Percentiles rank a stretch among this genome's conserved stretches.
These are phyloP conservation scores for Ananas comosus DNA, from an alignment of 176 grass and related monocot genomes.

Conservation along the genomic window DNA sequence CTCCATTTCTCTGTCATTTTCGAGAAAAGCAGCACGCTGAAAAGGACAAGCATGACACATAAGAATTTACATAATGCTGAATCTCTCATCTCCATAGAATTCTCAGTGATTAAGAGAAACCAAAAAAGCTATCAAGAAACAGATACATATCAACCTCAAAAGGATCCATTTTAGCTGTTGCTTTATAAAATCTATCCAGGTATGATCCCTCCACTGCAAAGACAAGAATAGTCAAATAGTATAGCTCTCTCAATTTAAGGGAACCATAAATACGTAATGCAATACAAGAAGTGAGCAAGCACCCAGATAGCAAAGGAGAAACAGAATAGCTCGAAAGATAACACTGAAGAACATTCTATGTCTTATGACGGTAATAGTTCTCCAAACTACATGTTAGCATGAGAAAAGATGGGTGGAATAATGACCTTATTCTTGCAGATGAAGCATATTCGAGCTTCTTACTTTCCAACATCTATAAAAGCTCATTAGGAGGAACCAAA, in stretches of 20 bases:
- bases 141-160: slow-evolving; percentile 41
- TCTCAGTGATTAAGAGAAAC: slow-evolving; percentile 1
- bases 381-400: not conserved
- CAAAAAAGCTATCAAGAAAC: not conserved
- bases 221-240: slow-evolving; percentile 9
- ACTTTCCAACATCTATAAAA: not conserved
- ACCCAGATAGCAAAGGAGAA: no score
- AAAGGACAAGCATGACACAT: slow-evolving; percentile 8
- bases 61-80: not conserved
- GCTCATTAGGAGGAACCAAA: not conserved
- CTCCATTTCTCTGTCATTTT: slow-evolving; percentile 89
- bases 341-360: no score
- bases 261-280: not conserved
- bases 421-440: not conserved
- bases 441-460: not conserved
- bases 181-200: slow-evolving; percentile 81
- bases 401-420: not conserved
- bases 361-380: no score
- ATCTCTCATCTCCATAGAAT: not conserved
- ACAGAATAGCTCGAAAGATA: not conserved
- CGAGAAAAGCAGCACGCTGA: slow-evolving; percentile 76
- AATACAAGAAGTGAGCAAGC: not conserved
- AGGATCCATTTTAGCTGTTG: slow-evolving; percentile 63
- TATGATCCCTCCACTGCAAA: slow-evolving; percentile 73
- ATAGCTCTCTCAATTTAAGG: not conserved